phyloP scores from a whole-genome alignment of 2,329 filamentous ascomycete species.

The Diaporthe vexans region DNA sequence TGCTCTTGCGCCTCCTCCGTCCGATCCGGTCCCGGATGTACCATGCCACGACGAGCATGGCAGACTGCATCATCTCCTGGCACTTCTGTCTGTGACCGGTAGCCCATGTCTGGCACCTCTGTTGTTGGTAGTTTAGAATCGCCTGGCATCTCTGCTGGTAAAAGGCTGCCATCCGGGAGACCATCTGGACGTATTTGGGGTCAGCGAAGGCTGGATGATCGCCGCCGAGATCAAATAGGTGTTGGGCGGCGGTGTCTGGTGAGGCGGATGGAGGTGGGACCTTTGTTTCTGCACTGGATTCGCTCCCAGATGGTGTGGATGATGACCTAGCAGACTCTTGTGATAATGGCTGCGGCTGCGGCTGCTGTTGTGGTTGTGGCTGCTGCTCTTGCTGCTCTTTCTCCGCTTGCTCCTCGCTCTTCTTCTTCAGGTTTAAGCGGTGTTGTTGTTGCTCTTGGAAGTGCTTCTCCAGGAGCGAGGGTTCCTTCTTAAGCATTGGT shows the following conservation, averaged over 20 bases:
- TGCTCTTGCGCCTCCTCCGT: constrained; percentile 57
- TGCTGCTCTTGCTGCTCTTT: constrained; percentile 38
- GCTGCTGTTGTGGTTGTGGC: constrained; percentile 34
- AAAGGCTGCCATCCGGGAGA: constrained; percentile 62
- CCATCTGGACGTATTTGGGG: constrained; percentile 60
- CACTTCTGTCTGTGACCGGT: constrained; percentile 61
- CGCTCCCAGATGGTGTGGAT: constrained; percentile 34
- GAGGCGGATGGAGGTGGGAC: constrained; percentile 29
- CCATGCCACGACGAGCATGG: constrained; percentile 65
- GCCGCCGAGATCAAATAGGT: constrained; percentile 29
- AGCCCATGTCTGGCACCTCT: constrained; percentile 63
- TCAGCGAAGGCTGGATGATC: constrained; percentile 47
- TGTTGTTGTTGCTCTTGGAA: constrained; percentile 37
- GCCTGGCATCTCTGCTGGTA: constrained; percentile 64
- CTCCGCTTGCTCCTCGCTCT: constrained; percentile 16
- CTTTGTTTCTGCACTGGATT: constrained; percentile 38
- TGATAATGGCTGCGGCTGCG: constrained; percentile 20
- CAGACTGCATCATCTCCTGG: constrained; percentile 63
- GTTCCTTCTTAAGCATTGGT: constrained; percentile 38
- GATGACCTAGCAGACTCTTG: constrained; percentile 32
- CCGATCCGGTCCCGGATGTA: constrained; percentile 63
- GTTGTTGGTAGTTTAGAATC: constrained; percentile 61
- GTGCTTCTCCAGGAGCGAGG: constrained; percentile 39
- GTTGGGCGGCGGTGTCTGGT: constrained; percentile 30
- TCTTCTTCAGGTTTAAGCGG: constrained; percentile 28